Conservation (phyloP, 2,329 filamentous ascomycete species). For the Monilinia polystroma region DNA sequence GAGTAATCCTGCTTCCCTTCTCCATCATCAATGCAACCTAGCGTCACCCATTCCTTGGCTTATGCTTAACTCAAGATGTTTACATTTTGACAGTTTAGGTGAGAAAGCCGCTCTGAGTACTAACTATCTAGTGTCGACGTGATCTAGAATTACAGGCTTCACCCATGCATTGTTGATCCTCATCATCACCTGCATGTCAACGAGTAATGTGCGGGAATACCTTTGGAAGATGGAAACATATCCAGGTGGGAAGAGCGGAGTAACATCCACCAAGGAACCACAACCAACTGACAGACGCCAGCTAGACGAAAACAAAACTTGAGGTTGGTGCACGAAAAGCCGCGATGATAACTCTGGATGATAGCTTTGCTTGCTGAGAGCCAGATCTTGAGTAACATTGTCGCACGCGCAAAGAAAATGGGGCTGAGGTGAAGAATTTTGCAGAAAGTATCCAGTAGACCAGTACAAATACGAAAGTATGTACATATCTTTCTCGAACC, state of each 20-base stretch:
- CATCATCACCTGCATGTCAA: slow-evolving; percentile 24
- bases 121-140: background rate
- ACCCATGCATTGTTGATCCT: slow-evolving; percentile 22
- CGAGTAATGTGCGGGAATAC: slow-evolving; percentile 21
- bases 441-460: slow-evolving; percentile 12
- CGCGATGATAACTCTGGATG: background rate
- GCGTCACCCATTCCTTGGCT: slow-evolving; percentile 20
- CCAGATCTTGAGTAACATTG: background rate
- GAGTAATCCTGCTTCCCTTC: slow-evolving; percentile 4
- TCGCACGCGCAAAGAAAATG: slow-evolving; percentile 20
- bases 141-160: slow-evolving; percentile 18
- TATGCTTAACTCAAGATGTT: slow-evolving; percentile 18
- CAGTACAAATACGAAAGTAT: slow-evolving; percentile 14
- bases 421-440: slow-evolving; percentile 18
- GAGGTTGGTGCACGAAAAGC: background rate
- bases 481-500: slow-evolving; percentile 18
- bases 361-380: slow-evolving; percentile 13
- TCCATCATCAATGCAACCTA: slow-evolving; percentile 21
- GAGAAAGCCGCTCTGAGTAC: slow-evolving; percentile 5
- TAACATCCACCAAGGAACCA: slow-evolving; percentile 2
- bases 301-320: slow-evolving; percentile 6
- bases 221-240: slow-evolving; percentile 2
- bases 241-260: slow-evolving; percentile 17
- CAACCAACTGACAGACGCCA: slow-evolving; percentile 9
- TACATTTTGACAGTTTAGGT: slow-evolving; percentile 18